Conservation (phyloP, 2,329 filamentous ascomycete species). For the Clonostachys byssicola region DNA sequence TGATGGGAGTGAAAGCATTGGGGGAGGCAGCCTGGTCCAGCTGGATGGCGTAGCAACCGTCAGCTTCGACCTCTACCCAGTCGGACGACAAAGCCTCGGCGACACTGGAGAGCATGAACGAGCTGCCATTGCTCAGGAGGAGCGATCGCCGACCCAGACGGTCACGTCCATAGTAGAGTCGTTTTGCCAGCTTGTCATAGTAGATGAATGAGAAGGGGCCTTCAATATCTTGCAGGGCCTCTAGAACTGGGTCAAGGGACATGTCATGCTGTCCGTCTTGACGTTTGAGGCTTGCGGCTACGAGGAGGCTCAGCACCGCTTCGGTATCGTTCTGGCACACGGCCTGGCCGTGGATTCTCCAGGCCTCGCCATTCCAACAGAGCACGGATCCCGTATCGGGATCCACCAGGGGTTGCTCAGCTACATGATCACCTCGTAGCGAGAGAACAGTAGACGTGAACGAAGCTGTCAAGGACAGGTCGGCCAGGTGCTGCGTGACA, state of each 20-base stretch:
- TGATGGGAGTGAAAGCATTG: too few species aligned
- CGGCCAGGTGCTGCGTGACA: slow-evolving; percentile 19
- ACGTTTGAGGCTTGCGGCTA: slow-evolving; percentile 27
- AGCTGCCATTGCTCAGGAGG: slow-evolving; percentile 45
- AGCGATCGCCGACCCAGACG: slow-evolving; percentile 83
- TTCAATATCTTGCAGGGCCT: slow-evolving; percentile 56
- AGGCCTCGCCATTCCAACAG: slow-evolving; percentile 98
- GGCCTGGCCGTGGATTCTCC: slow-evolving; percentile 59
- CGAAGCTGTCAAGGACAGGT: slow-evolving; percentile 38
- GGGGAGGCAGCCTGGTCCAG: slow-evolving; percentile 24
- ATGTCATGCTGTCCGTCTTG: slow-evolving; percentile 8
- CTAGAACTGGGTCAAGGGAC: slow-evolving; percentile 32
- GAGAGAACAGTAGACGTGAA: slow-evolving; percentile 87
- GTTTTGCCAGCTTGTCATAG: slow-evolving; percentile 58
- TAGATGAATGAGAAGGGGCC: slow-evolving; percentile 92
- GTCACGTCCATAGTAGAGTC: slow-evolving; percentile 81
- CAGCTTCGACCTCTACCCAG: slow-evolving; percentile 81
- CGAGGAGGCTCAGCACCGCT: slow-evolving; percentile 58
- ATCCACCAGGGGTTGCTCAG: slow-evolving; percentile 69
- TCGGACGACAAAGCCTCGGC: slow-evolving; percentile 44
- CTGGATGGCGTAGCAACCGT: slow-evolving; percentile 72
- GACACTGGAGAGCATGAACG: slow-evolving; percentile 67
- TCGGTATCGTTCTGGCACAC: slow-evolving; percentile 79
- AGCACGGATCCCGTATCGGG: slow-evolving; percentile 56
- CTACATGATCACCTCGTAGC: slow-evolving; percentile 70